These are phyloP conservation scores for Fragaria nilgerrensis DNA, from an alignment of 306 rosid species.

Conservation along the genomic window DNA sequence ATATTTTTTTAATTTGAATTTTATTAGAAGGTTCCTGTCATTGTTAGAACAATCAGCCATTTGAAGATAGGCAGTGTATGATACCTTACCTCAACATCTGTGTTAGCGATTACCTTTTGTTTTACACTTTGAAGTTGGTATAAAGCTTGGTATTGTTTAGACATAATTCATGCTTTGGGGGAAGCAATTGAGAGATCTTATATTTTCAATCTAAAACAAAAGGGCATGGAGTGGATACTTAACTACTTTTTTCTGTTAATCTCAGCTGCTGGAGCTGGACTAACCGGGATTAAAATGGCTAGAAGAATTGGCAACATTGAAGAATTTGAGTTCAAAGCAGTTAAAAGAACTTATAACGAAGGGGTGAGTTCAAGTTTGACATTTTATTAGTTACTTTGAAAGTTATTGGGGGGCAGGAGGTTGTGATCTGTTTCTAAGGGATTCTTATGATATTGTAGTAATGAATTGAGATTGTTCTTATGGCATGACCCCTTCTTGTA, in stretches of 20 bases:
- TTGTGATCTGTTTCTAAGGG: neutral
- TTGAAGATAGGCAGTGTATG: neutral
- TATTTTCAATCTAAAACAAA: neutral
- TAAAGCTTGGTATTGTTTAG: neutral
- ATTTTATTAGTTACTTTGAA: neutral
- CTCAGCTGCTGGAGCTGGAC: slow-evolving; percentile 61
- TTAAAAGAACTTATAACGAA: slow-evolving; percentile 36
- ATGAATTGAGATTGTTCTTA: neutral
- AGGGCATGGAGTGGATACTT: slow-evolving; percentile 11
- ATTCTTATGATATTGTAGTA: neutral
- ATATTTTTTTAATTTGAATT: no score
- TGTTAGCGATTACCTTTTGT: neutral
- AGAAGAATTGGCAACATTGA: slow-evolving; percentile 55
- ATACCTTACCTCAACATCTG: neutral
- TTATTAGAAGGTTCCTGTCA: neutral
- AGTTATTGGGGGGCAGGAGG: neutral
- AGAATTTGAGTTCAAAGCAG: slow-evolving; percentile 54
- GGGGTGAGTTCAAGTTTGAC: slow-evolving; percentile 46
- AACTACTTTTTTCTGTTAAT: slow-evolving; percentile 26
- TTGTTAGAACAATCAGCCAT: neutral
- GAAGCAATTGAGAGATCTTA: neutral
- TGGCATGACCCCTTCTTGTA: neutral
- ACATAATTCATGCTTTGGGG: neutral
- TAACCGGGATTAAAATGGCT: slow-evolving; percentile 62
- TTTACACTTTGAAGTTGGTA: neutral